Evolutionary conservation across 352 stramenopile genomes (phyloP).

Genomic region (Phytophthora citrophthora): DNA sequence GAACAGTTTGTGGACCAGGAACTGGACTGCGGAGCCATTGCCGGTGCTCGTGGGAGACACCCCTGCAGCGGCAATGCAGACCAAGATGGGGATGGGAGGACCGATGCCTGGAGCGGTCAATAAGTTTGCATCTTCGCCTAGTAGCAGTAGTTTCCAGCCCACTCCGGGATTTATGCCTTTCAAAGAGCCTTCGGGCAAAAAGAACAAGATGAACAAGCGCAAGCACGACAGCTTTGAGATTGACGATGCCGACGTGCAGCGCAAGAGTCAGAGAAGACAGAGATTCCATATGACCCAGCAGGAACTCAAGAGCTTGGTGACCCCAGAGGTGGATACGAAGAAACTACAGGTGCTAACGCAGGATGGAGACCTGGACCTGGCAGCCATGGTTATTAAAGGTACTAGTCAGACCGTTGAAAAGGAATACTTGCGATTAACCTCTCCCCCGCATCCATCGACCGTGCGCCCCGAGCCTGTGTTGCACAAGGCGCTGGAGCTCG

Average conservation of each 20-base stretch:
- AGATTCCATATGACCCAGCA: conserved; percentile 80
- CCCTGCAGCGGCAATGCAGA: conserved; percentile 28
- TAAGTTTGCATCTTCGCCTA: conserved; percentile 32
- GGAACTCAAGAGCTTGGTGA: conserved; percentile 67
- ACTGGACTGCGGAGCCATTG: conserved; percentile 80
- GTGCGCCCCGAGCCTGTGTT: conserved; percentile 95
- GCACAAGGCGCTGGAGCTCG: conserved; percentile 84
- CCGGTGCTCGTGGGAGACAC: conserved; percentile 70
- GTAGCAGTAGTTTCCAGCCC: conserved; percentile 31
- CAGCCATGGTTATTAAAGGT: conserved; percentile 93
- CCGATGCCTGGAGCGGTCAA: conserved; percentile 15
- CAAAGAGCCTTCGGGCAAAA: conserved; percentile 53
- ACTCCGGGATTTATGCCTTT: conserved; percentile 56
- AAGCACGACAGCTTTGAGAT: conserved; percentile 59
- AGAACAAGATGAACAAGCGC: conserved; percentile 72
- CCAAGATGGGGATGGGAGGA: conserved; percentile 25
- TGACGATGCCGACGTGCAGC: conserved; percentile 52
- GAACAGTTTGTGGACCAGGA: conserved; percentile 86
- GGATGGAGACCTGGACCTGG: conserved; percentile 84
- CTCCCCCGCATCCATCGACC: conserved; percentile 93
- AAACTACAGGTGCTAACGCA: conserved; percentile 77
- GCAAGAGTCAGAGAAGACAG: conserved; percentile 79
- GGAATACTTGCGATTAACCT: conserved; percentile 98
- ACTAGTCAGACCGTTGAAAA: conserved; percentile 97
- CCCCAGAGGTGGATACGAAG: conserved; percentile 70